These are phyloP conservation scores for Leptographium radiaticola DNA, from an alignment of 2,329 filamentous ascomycete genomes.

Conservation along the genomic window DNA sequence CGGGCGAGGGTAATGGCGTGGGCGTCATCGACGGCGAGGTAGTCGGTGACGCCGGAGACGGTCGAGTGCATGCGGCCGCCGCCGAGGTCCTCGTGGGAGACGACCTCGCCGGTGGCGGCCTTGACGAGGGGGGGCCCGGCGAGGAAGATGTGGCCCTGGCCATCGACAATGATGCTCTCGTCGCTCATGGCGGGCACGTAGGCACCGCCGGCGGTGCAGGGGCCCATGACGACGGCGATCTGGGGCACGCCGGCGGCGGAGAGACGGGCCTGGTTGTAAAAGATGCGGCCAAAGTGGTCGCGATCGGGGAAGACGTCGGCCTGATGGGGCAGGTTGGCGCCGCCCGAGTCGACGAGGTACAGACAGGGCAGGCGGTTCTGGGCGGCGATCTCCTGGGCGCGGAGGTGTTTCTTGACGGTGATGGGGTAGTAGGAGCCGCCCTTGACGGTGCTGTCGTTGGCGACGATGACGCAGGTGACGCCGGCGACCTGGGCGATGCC, in stretches of 20 bases:
- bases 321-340: slow-evolving; percentile 89
- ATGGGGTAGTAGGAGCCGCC: slow-evolving; percentile 95
- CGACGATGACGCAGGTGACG: slow-evolving; percentile 83
- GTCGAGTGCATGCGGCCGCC: slow-evolving; percentile 83
- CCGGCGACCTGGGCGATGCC: slow-evolving; percentile 84
- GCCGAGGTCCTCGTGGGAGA: slow-evolving; percentile 81
- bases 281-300: slow-evolving; percentile 93
- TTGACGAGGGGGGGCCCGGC: slow-evolving; percentile 91
- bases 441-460: slow-evolving; percentile 95
- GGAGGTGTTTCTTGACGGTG: slow-evolving; percentile 92
- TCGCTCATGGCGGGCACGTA: slow-evolving; percentile 97
- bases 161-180: slow-evolving; percentile 90
- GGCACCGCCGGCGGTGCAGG: slow-evolving; percentile 88
- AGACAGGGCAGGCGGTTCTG: slow-evolving; percentile 82
- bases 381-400: slow-evolving; percentile 79
- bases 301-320: slow-evolving; percentile 90
- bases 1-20: slow-evolving; percentile 80
- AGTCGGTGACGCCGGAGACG: slow-evolving; percentile 87
- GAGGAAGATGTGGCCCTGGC: slow-evolving; percentile 95
- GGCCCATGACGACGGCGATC: slow-evolving; percentile 91
- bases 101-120: slow-evolving; percentile 86
- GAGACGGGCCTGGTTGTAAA: slow-evolving; percentile 97
- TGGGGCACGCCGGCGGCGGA: slow-evolving; percentile 80
- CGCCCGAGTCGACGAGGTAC: slow-evolving; percentile 91
- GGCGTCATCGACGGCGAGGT: slow-evolving; percentile 85